These are phyloP conservation scores for Syzygium aqueum DNA, from an alignment of 345 rosid species.

Conservation along the genomic window DNA sequence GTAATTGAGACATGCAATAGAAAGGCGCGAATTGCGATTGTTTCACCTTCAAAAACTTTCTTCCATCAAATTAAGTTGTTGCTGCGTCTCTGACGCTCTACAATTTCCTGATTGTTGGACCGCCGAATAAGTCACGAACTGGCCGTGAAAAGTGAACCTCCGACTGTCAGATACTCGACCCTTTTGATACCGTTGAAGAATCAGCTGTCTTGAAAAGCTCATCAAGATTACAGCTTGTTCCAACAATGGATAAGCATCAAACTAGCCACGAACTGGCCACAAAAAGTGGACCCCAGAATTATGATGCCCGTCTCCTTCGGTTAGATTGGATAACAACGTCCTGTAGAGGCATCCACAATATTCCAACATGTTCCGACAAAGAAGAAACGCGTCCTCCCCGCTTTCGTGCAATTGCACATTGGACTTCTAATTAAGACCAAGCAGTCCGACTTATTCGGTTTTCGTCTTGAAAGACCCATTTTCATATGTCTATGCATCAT, in stretches of 20 bases:
- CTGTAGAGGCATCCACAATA: background rate
- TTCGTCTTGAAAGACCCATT: background rate
- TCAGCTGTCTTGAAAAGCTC: background rate
- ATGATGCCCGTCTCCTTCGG: background rate
- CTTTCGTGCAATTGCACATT: too few species aligned
- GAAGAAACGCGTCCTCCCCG: background rate
- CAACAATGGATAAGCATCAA: too few species aligned
- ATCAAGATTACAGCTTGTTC: background rate
- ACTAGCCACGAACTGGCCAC: too few species aligned
- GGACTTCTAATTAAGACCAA: background rate
- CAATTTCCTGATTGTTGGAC: background rate
- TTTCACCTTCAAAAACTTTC: too few species aligned
- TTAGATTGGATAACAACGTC: background rate
- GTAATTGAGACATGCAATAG: too few species aligned
- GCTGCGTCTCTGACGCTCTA: too few species aligned
- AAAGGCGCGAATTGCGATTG: too few species aligned
- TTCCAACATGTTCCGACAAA: background rate
- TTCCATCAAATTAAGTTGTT: too few species aligned
- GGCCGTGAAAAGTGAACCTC: background rate
- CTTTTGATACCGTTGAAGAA: background rate
- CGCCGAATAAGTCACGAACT: accelerated
- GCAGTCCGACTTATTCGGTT: background rate
- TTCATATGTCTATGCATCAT: accelerated
- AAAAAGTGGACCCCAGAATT: background rate
- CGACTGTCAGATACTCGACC: background rate